Conservation (phyloP, 192 early-diverging fungal genomes). For the Coemansia sp. region DNA sequence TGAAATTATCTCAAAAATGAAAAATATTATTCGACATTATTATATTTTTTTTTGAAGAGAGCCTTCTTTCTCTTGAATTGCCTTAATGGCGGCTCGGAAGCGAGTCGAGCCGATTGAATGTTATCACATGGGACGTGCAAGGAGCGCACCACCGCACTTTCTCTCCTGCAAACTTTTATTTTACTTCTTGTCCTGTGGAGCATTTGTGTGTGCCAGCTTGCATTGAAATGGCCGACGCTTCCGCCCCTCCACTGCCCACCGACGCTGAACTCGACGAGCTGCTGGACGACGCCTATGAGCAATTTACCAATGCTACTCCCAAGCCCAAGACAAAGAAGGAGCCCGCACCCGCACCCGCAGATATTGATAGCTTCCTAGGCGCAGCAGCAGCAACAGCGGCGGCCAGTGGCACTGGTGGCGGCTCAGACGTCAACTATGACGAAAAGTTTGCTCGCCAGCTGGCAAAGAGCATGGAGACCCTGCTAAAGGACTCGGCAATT, state of each 20-base stretch:
- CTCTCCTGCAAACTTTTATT: no score
- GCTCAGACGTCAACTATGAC: constrained; percentile 45
- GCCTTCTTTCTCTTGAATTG: no score
- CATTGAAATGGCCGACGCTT: constrained; percentile 31
- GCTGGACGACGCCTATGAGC: constrained; percentile 74
- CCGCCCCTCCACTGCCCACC: constrained; percentile 25
- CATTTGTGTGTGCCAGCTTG: neutral
- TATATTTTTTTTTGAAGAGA: no score
- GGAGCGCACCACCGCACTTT: no score
- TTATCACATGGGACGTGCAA: neutral
- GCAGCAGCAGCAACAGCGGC: constrained; percentile 1
- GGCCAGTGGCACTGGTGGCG: constrained; percentile 16
- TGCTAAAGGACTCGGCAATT: constrained; percentile 41
- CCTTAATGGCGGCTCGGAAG: neutral
- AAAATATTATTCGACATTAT: no score
- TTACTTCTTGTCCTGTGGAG: no score
- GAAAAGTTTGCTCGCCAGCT: constrained; percentile 74
- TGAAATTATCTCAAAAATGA: neutral
- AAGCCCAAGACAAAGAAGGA: constrained; percentile 33
- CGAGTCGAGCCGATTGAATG: neutral
- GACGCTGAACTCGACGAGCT: constrained; percentile 69
- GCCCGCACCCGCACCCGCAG: neutral
- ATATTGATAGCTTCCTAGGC: neutral
- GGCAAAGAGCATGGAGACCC: constrained; percentile 74
- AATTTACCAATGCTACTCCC: constrained; percentile 54